Evolutionary conservation across 2,329 filamentous ascomycete genomes (phyloP).

Genomic region (Xylariaceae sp.): DNA sequence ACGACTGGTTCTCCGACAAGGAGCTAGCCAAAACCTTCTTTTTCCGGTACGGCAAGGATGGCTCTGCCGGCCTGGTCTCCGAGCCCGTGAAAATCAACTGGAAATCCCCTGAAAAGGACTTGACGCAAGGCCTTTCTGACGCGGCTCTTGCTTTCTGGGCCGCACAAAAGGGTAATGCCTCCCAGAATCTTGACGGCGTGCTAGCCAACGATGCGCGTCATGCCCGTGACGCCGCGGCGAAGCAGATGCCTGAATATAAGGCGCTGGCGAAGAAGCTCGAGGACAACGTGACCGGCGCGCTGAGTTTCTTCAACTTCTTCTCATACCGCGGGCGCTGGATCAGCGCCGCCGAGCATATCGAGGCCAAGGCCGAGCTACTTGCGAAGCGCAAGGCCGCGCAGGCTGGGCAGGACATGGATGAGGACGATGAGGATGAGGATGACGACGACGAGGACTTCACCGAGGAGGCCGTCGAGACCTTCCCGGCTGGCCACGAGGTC

Average conservation of each 20-base stretch:
- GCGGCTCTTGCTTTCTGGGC: constrained; percentile 63
- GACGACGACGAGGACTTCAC: constrained; percentile 42
- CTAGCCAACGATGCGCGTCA: constrained; percentile 36
- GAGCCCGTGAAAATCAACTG: constrained; percentile 71
- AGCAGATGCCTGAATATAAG: constrained; percentile 37
- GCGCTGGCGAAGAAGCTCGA: constrained; percentile 32
- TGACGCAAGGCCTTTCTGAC: constrained; percentile 67
- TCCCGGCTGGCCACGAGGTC: constrained; percentile 39
- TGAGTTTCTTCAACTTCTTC: constrained; percentile 76
- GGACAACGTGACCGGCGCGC: constrained; percentile 41
- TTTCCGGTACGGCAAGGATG: constrained; percentile 63
- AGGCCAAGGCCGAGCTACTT: constrained; percentile 50
- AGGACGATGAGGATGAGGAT: constrained; percentile 46
- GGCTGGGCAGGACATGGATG: constrained; percentile 38
- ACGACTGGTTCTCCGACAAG: constrained; percentile 66
- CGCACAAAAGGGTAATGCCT: constrained; percentile 53
- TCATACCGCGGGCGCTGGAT: constrained; percentile 66
- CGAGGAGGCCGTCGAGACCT: constrained; percentile 41
- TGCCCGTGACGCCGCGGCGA: constrained; percentile 36
- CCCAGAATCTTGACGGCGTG: constrained; percentile 45
- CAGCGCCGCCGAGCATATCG: constrained; percentile 64
- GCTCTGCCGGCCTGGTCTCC: constrained; percentile 67
- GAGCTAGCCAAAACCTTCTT: constrained; percentile 71
- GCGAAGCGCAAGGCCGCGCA: constrained; percentile 38
- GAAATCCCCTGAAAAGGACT: constrained; percentile 66